Percentiles rank a stretch among this genome's conserved stretches.
phyloP scores from a whole-genome alignment of 495 filamentous ascomycete genomes.

The Trichoderma asperelloides region DNA sequence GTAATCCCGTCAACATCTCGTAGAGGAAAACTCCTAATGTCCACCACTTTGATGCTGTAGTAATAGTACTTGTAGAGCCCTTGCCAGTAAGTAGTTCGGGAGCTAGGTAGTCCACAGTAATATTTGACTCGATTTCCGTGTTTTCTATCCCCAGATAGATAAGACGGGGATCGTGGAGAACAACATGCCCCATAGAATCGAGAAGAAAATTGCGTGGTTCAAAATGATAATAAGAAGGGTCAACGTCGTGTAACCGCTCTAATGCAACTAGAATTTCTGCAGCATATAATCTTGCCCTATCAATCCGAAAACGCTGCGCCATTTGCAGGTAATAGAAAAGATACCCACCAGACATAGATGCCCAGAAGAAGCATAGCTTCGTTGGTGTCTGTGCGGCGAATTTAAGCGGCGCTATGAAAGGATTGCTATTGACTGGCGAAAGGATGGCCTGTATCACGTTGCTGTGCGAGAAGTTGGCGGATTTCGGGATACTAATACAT shows the following conservation, averaged over 20 bases:
- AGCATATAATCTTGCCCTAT: neutral
- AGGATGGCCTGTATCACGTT: too few species aligned
- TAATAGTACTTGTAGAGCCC: neutral
- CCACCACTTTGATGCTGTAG: neutral
- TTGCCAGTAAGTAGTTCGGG: neutral
- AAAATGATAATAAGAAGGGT: neutral
- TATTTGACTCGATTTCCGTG: neutral
- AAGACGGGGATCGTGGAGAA: neutral
- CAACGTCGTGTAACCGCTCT: neutral
- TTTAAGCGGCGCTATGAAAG: neutral
- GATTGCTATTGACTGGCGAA: neutral
- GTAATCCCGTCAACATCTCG: neutral
- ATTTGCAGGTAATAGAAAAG: neutral
- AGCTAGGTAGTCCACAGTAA: neutral
- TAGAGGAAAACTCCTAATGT: neutral
- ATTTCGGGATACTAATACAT: too few species aligned
- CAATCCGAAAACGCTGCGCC: neutral
- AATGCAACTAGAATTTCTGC: neutral
- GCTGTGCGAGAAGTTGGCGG: too few species aligned
- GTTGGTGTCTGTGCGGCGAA: neutral
- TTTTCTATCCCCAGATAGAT: neutral
- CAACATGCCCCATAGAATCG: neutral
- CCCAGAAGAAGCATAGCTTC: neutral
- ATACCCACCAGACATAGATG: neutral
- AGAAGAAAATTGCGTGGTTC: neutral